A percentile compares a stretch with the other conserved stretches of the same genome.
These are phyloP conservation scores for Somion occarium DNA, from an alignment of 1,284 basidiomycete species.

Conservation along the genomic window DNA sequence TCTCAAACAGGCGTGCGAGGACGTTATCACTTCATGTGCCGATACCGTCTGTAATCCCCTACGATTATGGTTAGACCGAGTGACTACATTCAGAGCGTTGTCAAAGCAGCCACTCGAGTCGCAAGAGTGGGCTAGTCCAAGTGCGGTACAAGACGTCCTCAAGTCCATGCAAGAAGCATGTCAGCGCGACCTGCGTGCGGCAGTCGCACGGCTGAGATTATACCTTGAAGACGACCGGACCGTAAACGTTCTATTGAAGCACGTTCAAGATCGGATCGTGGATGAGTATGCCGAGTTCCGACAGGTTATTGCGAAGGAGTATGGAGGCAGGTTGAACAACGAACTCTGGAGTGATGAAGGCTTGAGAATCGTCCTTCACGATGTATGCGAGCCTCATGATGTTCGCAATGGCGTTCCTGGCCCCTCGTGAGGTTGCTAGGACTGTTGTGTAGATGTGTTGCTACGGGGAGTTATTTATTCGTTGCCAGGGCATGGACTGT, in stretches of 20 bases:
- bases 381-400: slow-evolving; percentile 22
- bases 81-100: slow-evolving; percentile 29
- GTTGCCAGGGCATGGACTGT: no score
- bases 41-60: slow-evolving; percentile 48
- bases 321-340: slow-evolving; percentile 26
- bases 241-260: slow-evolving; percentile 70
- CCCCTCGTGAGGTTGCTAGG: no score
- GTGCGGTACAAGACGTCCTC: slow-evolving; percentile 46
- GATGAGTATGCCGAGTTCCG: slow-evolving; percentile 72
- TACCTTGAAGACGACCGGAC: slow-evolving; percentile 82
- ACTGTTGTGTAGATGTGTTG: no score
- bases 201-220: slow-evolving; percentile 52
- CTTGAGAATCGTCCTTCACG: slow-evolving; percentile 31
- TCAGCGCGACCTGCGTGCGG: slow-evolving; percentile 52
- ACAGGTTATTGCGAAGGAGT: slow-evolving; percentile 37
- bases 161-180: slow-evolving; percentile 47
- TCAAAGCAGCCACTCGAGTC: slow-evolving; percentile 15
- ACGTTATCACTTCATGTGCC: slow-evolving; percentile 67
- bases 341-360: slow-evolving; percentile 30
- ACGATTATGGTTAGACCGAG: slow-evolving; percentile 54
- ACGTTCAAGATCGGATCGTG: slow-evolving; percentile 70
- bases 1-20: slow-evolving; percentile 78
- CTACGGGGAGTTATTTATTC: neutral
- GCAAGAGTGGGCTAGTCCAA: slow-evolving; percentile 40
- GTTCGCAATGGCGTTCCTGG: neutral